A percentile compares a stretch with the other conserved stretches of the same genome.
These are phyloP conservation scores for Pseudocercospora fuligena DNA, from an alignment of 2,329 filamentous ascomycete genomes.

Conservation along the genomic window DNA sequence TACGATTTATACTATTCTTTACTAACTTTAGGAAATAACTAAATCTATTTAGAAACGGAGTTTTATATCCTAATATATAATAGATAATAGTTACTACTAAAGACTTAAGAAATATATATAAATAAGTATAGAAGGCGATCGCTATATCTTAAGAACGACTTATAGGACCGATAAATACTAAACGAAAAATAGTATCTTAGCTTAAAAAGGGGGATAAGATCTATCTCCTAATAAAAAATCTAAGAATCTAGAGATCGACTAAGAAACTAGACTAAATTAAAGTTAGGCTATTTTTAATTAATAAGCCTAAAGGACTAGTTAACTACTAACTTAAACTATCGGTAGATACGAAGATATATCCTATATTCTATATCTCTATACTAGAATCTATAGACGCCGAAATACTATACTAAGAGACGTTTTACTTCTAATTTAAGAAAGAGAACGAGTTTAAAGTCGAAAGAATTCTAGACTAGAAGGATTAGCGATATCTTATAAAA, in stretches of 20 bases:
- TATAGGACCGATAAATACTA: conserved; percentile 4
- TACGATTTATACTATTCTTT: conserved; percentile 30
- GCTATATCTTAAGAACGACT: conserved; percentile 1
- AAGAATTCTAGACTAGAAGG: conserved; percentile 7
- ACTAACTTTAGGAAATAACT: conserved; percentile 24
- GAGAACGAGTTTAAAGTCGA: conserved; percentile 2
- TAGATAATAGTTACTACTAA: conserved; percentile 3
- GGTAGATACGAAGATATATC: no score
- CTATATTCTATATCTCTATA: no score
- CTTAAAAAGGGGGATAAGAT: conserved; percentile 19
- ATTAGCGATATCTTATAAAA: conserved; percentile 12
- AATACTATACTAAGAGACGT: conserved; percentile 5
- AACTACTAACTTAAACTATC: no score
- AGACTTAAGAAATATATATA: conserved; percentile 1
- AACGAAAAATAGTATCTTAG: conserved; percentile 20
- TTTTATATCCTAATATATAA: neutral
- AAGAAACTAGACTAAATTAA: conserved; percentile 15
- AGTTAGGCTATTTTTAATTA: conserved; percentile 14
- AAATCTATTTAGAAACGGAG: conserved; percentile 1
- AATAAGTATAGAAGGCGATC: neutral
- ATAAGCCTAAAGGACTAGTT: neutral
- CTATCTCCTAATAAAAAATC: conserved; percentile 13
- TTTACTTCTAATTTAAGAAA: conserved; percentile 4
- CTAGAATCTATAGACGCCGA: no score
- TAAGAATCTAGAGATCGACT: conserved; percentile 6